These are phyloP conservation scores for Brassica incana DNA, from an alignment of 345 rosid species.

Conservation along the genomic window DNA sequence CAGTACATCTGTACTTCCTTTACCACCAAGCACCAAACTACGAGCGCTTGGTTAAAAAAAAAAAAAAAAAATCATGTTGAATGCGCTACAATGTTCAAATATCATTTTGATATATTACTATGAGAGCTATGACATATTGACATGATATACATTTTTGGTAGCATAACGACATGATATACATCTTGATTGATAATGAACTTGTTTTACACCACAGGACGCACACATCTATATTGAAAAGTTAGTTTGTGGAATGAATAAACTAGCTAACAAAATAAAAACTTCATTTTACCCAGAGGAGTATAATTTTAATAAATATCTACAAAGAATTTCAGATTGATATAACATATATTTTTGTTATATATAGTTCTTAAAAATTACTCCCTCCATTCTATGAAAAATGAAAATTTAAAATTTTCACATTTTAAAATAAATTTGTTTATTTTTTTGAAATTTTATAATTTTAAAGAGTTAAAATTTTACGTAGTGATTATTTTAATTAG, in stretches of 20 bases:
- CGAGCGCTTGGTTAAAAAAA: no score
- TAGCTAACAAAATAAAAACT: slow-evolving; percentile 14
- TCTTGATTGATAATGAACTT: background rate
- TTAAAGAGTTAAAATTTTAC: no score
- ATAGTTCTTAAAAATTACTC: background rate
- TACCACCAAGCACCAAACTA: no score
- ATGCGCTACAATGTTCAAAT: background rate
- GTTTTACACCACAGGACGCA: background rate
- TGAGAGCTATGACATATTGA: background rate
- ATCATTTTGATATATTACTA: background rate
- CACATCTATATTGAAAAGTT: background rate
- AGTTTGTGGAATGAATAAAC: slow-evolving; percentile 20
- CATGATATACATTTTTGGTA: background rate
- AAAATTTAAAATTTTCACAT: no score
- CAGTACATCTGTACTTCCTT: no score
- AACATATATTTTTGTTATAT: no score
- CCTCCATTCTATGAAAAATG: no score
- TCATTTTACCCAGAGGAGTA: no score
- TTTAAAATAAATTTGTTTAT: no score
- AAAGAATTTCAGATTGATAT: background rate
- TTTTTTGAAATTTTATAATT: no score
- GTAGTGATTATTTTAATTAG: background rate
- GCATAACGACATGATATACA: background rate
- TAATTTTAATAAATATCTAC: background rate
- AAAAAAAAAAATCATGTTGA: no score